These are phyloP conservation scores for Raffaelea ambrosiae DNA, from an alignment of 2,329 filamentous ascomycete species.

Conservation along the genomic window DNA sequence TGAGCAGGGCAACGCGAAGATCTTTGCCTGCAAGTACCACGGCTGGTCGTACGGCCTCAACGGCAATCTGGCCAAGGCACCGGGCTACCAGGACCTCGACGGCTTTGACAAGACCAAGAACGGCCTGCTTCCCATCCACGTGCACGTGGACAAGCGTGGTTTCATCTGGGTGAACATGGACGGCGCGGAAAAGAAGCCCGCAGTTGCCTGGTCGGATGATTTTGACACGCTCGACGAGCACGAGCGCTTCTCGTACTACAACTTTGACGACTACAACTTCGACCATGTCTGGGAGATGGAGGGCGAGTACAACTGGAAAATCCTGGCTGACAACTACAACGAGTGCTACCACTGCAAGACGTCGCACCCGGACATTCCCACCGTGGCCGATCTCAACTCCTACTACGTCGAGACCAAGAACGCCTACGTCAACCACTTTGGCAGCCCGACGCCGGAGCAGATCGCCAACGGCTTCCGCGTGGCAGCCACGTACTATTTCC, in stretches of 20 bases:
- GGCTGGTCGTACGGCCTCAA: slow-evolving; percentile 53
- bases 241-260: slow-evolving; percentile 33
- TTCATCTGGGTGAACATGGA: slow-evolving; percentile 55
- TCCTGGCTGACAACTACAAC: slow-evolving; percentile 56
- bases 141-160: slow-evolving; percentile 42
- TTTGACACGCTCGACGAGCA: slow-evolving; percentile 39
- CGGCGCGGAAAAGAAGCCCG: slow-evolving; percentile 26
- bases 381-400: slow-evolving; percentile 41
- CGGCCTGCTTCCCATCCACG: slow-evolving; percentile 45
- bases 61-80: slow-evolving; percentile 51
- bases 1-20: slow-evolving; percentile 29
- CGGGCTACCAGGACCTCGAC: slow-evolving; percentile 45
- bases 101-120: slow-evolving; percentile 50
- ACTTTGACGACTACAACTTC: slow-evolving; percentile 38
- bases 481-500: slow-evolving; percentile 26
- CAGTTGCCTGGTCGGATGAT: slow-evolving; percentile 41
- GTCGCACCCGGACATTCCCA: slow-evolving; percentile 48
- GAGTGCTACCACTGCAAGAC: slow-evolving; percentile 57
- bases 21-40: slow-evolving; percentile 53
- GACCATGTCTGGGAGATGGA: slow-evolving; percentile 25
- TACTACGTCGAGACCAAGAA: slow-evolving; percentile 41
- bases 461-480: slow-evolving; percentile 27
- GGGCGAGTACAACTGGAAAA: slow-evolving; percentile 54
- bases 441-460: not conserved
- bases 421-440: slow-evolving; percentile 40